A percentile compares a stretch with the other conserved stretches of the same genome.
Evolutionary conservation across 441 rosid species (phyloP).

Genomic region (Macaranga tanarius): DNA sequence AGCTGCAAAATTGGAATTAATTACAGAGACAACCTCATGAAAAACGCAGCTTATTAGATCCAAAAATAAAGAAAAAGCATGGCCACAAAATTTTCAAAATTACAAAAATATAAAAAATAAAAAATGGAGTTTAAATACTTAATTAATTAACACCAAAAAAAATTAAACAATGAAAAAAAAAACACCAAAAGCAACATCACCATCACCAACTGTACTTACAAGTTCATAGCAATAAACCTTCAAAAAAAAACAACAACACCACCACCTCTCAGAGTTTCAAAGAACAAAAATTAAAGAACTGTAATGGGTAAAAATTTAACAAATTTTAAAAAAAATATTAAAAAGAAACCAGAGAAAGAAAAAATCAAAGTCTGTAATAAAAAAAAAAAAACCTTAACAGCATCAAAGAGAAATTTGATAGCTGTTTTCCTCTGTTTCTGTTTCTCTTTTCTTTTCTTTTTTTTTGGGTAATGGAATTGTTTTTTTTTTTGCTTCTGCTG

Average conservation of each 20-base stretch:
- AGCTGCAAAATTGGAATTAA: neutral
- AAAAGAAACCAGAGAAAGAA: too few relatives aligned
- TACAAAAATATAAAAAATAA: neutral
- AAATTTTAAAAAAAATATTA: too few relatives aligned
- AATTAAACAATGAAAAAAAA: neutral
- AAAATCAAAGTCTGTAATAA: neutral
- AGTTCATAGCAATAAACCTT: neutral
- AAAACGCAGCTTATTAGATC: slow-evolving; percentile 6
- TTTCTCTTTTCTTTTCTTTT: too few relatives aligned
- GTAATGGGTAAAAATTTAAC: too few relatives aligned
- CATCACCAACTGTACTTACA: neutral
- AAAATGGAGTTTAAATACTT: neutral
- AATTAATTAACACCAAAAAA: neutral
- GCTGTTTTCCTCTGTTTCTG: neutral
- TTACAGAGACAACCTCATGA: slow-evolving; percentile 1
- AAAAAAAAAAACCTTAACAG: neutral
- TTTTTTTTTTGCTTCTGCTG: neutral
- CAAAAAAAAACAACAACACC: neutral
- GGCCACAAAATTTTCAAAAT: slow-evolving; percentile 3
- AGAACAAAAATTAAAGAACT: too few relatives aligned
- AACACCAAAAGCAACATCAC: neutral
- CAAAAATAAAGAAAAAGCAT: slow-evolving; percentile 10
- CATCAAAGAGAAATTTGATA: too few relatives aligned
- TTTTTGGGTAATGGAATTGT: neutral
- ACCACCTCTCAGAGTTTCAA: too few relatives aligned